Evolutionary conservation across 257 asterid genomes (phyloP), one percentile per base, ranked within the genome.

Genomic region (Solanum rostratum): DNA sequence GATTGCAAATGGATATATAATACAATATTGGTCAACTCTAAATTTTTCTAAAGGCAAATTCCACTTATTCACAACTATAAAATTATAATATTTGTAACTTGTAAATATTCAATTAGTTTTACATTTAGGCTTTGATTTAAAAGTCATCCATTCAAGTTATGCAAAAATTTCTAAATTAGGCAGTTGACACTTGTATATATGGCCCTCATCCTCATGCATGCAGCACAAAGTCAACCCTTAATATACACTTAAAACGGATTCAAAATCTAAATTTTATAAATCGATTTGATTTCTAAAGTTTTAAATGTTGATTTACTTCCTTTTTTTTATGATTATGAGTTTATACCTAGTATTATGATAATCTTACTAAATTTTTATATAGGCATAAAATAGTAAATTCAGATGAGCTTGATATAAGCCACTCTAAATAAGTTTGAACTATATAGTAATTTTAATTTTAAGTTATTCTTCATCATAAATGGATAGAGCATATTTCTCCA

Each of bases 281-380:
- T 57, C 1, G 0, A 0, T 3, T 10, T 20, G 29, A 0, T n/a
- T 4, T n/a, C 2, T 57, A 20, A 57, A 6, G 5, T 0, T 55
- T 19, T 55, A 7, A 55, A 55, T 0, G 0, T 55, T 19, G 20
- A 55, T 55, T 33, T 33, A 33, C 4, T 33, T 41, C 1, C 1
- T 41, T 41, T 41, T 37, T 20, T n/a, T n/a, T 57, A 1, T 20
- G n/a, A 6, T n/a, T n/a, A 57, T 1, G 7, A 20, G 0, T 57
- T 20, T 2, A 57, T 57, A 10, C 10, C 7, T n/a, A 57, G 5
- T 57, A 9, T 57, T 57, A 0, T 20, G 2, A 1, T 13, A 57
- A 57, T 57, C 20, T 2, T 20, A 57, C 13, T 55, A 5, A 20
- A 20, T 2, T 57, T 57, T 20, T 57, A 20, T 2, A 9, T n/a